Evolutionary conservation across 2,329 filamentous ascomycete species (phyloP).

Genomic region (Fusarium brachygibbosum): DNA sequence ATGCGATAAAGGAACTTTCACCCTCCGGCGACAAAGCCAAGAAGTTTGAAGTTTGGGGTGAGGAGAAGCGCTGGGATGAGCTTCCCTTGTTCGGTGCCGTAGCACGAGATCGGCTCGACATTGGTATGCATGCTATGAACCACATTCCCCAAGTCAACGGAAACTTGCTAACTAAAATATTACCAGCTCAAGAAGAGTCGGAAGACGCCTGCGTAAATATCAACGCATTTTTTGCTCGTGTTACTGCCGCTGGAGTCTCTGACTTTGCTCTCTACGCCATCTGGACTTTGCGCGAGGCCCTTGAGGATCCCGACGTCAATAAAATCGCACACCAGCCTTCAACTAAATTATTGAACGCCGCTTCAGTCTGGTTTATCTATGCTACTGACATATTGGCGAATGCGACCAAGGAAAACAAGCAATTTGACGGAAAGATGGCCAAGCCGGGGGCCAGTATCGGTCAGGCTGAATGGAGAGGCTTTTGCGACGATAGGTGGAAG

Average conservation of each 20-base stretch:
- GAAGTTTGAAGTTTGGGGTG: slow-evolving; percentile 37
- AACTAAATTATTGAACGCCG: slow-evolving; percentile 6
- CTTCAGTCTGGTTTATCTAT: slow-evolving; percentile 36
- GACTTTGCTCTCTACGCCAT: slow-evolving; percentile 39
- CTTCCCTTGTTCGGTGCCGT: slow-evolving; percentile 37
- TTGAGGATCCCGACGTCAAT: slow-evolving; percentile 34
- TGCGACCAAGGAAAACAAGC: slow-evolving; percentile 4
- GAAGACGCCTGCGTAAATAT: slow-evolving; percentile 27
- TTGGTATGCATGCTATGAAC: slow-evolving; percentile 10
- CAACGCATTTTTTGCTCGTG: slow-evolving; percentile 37
- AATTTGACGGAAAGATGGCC: slow-evolving; percentile 43
- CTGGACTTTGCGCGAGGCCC: slow-evolving; percentile 34
- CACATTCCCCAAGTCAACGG: rapidly evolving
- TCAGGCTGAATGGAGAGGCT: slow-evolving; percentile 32
- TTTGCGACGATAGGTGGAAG: slow-evolving; percentile 34
- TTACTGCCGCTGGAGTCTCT: slow-evolving; percentile 22
- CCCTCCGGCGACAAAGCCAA: slow-evolving; percentile 16
- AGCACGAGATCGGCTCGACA: slow-evolving; percentile 37
- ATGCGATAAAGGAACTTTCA: slow-evolving; percentile 31
- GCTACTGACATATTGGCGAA: neutral
- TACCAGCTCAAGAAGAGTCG: slow-evolving; percentile 27
- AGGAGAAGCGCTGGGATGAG: slow-evolving; percentile 34
- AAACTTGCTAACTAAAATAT: neutral
- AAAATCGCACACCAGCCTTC: slow-evolving; percentile 11
- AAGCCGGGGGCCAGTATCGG: slow-evolving; percentile 29